These are phyloP conservation scores for Hypoxylon cercidicola DNA, from an alignment of 495 filamentous ascomycete genomes.

Conservation along the genomic window DNA sequence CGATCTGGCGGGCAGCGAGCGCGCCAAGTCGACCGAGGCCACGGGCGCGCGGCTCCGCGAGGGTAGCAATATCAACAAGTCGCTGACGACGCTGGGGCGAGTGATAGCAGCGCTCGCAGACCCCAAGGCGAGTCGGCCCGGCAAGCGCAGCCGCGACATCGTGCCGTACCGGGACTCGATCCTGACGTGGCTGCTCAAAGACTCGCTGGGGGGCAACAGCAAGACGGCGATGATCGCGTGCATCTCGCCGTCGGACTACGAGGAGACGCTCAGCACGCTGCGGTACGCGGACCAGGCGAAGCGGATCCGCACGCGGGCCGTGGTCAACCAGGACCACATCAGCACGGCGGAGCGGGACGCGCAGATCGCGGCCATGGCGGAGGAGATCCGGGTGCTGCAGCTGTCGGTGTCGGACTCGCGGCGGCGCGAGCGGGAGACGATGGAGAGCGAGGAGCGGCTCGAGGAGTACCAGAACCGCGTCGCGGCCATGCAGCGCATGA, in stretches of 20 bases:
- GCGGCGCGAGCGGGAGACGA: slow-evolving; percentile 55
- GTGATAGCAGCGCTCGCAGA: slow-evolving; percentile 98
- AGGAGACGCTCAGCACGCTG: slow-evolving; percentile 94
- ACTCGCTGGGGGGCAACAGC: slow-evolving; percentile 91
- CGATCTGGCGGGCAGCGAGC: slow-evolving; percentile 93
- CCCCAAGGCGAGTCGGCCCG: slow-evolving; percentile 66
- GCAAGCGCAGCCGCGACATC: slow-evolving; percentile 63
- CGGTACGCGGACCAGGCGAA: slow-evolving; percentile 99
- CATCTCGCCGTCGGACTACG: slow-evolving; percentile 94
- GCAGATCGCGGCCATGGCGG: slow-evolving; percentile 92
- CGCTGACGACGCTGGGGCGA: slow-evolving; percentile 91
- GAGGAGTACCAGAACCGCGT: slow-evolving; percentile 94
- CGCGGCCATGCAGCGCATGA: slow-evolving; percentile 84
- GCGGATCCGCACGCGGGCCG: slow-evolving; percentile 94
- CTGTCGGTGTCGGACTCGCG: slow-evolving; percentile 71
- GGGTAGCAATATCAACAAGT: slow-evolving; percentile 98
- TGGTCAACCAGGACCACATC: slow-evolving; percentile 92
- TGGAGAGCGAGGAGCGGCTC: slow-evolving; percentile 73
- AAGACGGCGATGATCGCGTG: slow-evolving; percentile 99
- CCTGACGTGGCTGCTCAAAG: slow-evolving; percentile 97
- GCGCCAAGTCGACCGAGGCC: slow-evolving; percentile 94
- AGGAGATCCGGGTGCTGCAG: slow-evolving; percentile 87
- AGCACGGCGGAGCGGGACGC: slow-evolving; percentile 89
- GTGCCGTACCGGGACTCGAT: slow-evolving; percentile 97
- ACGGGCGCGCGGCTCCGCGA: slow-evolving; percentile 90